Conservation (phyloP, 495 filamentous ascomycete genomes). For the Penicillium macrosclerotiorum region DNA sequence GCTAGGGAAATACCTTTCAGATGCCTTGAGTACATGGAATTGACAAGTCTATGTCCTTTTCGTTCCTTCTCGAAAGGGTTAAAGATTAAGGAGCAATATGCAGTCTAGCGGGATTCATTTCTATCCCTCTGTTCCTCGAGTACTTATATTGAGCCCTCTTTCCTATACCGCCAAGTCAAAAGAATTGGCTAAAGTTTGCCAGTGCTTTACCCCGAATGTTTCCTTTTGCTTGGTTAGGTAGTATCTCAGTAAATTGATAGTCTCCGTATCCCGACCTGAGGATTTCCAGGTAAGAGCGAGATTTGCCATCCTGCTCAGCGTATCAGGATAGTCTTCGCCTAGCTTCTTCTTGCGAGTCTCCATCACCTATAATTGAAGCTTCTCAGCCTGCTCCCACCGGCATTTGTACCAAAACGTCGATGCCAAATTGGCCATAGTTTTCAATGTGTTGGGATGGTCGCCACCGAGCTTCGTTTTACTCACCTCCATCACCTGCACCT, state of each 20-base stretch:
- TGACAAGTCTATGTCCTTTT: too few species aligned
- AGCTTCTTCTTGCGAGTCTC: background rate
- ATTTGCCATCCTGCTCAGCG: background rate
- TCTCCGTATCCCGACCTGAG: background rate
- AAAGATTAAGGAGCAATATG: too few species aligned
- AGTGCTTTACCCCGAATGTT: background rate
- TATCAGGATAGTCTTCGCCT: background rate
- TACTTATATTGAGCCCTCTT: too few species aligned
- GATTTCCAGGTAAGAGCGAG: background rate
- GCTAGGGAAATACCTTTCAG: too few species aligned
- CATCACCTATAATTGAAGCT: background rate
- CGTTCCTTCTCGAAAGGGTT: too few species aligned
- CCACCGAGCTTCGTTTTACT: background rate
- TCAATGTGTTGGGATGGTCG: background rate
- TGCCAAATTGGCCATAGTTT: background rate
- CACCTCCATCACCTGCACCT: background rate
- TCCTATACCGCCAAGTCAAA: background rate
- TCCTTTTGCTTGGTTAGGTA: background rate
- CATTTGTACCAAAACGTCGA: background rate
- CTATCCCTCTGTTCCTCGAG: too few species aligned
- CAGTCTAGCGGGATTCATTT: background rate
- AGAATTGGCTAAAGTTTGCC: background rate
- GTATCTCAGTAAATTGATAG: background rate
- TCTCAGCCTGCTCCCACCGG: background rate
- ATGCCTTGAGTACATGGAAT: too few species aligned